phyloP scores from a whole-genome alignment of 1,284 basidiomycete genomes.

The Heterobasidion occidentale region DNA sequence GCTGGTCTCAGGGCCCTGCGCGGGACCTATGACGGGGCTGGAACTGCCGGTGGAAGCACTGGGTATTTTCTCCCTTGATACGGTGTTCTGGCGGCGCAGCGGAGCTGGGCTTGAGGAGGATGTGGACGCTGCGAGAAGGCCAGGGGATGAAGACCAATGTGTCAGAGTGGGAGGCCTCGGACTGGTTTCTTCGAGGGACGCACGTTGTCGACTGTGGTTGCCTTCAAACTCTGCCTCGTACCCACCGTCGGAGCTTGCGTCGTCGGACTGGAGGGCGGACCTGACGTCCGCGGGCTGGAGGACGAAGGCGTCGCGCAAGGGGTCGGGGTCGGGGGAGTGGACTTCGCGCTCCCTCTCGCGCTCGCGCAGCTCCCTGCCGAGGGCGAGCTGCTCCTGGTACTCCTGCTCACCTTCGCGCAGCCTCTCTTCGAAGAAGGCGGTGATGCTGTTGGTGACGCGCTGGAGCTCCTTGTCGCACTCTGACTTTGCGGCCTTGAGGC shows the following conservation, averaged over 20 bases:
- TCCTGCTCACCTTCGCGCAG: conserved; percentile 69
- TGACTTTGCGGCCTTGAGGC: conserved; percentile 89
- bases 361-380: conserved; percentile 30
- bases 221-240: conserved; percentile 70
- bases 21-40: conserved; percentile 47
- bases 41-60: conserved; percentile 32
- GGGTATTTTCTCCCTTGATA: conserved; percentile 58
- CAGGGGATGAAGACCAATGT: conserved; percentile 46
- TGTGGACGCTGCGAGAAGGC: conserved; percentile 50
- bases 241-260: conserved; percentile 69
- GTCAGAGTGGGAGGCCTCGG: conserved; percentile 35
- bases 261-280: conserved; percentile 52
- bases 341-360: conserved; percentile 38
- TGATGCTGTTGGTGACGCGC: conserved; percentile 89
- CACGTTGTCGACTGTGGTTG: conserved; percentile 69
- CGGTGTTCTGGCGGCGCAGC: conserved; percentile 54
- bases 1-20: conserved; percentile 50
- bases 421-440: conserved; percentile 87
- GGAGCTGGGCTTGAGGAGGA: conserved; percentile 59
- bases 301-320: conserved; percentile 50
- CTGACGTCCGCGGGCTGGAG: conserved; percentile 48
- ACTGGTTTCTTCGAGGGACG: conserved; percentile 43
- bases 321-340: conserved; percentile 40
- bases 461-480: conserved; percentile 94
- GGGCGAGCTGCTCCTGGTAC: conserved; percentile 48